A percentile compares a stretch with the other conserved stretches of the same genome.
phyloP scores from a whole-genome alignment of 345 rosid species.

The Gynandropsis gynandra region DNA sequence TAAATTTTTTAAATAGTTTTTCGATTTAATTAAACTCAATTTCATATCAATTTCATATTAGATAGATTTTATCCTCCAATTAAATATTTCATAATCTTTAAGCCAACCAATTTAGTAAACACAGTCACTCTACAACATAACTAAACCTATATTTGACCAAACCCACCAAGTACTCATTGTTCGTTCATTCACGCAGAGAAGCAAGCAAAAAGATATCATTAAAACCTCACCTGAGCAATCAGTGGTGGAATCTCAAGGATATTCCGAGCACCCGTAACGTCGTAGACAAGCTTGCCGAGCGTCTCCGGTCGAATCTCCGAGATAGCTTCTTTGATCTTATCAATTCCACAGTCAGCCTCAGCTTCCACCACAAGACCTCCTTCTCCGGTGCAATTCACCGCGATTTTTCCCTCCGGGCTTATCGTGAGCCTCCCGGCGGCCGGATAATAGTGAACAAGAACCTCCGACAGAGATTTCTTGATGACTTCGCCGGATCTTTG shows the following conservation, averaged over 20 bases:
- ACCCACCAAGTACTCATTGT: too few species aligned
- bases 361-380: constrained; percentile 78
- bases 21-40: too few species aligned
- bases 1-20: too few species aligned
- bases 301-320: constrained; percentile 51
- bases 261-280: constrained; percentile 53
- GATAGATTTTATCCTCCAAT: too few species aligned
- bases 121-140: too few species aligned
- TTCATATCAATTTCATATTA: too few species aligned
- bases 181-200: too few species aligned
- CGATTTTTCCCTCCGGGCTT: constrained; percentile 64
- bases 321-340: constrained; percentile 42
- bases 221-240: constrained; percentile 49
- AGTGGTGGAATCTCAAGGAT: constrained; percentile 69
- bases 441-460: constrained; percentile 61
- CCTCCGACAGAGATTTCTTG: constrained; percentile 52
- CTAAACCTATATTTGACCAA: too few species aligned
- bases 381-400: constrained; percentile 62
- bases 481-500: constrained; percentile 48
- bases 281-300: constrained; percentile 69
- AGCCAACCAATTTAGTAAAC: too few species aligned
- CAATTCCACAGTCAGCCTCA: constrained; percentile 43
- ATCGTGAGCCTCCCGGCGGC: constrained; percentile 60
- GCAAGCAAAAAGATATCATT: neutral
- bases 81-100: too few species aligned